Evolutionary conservation across 2,329 filamentous ascomycete species (phyloP).

Genomic region (Ceratocystis lukuohia): DNA sequence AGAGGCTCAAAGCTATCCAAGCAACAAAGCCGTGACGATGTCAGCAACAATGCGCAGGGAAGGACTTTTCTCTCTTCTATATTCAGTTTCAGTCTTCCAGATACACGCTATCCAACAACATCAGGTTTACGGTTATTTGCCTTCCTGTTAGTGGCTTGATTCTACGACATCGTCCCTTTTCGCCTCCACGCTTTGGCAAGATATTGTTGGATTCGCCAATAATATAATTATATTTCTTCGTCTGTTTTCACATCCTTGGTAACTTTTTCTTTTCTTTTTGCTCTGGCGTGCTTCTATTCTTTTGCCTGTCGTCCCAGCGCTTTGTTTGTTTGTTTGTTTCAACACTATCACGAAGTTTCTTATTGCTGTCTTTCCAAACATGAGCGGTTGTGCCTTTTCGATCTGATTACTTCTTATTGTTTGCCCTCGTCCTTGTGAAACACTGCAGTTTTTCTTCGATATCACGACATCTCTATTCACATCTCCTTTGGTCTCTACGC

Average conservation of each 20-base stretch:
- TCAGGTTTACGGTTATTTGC: neutral
- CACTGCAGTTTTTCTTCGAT: neutral
- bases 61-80: neutral
- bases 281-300: neutral
- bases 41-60: neutral
- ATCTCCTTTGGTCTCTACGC: too few species aligned
- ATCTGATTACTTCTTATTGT: neutral
- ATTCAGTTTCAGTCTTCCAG: neutral
- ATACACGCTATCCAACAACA: neutral
- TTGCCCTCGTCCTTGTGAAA: neutral
- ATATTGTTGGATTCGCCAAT: neutral
- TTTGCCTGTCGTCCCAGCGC: neutral
- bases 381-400: neutral
- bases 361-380: neutral
- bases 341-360: neutral
- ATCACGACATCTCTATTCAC: too few species aligned
- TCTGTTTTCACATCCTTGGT: neutral
- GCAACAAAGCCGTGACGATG: slow-evolving; percentile 1
- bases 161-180: neutral
- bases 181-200: neutral
- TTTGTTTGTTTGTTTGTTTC: neutral
- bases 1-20: neutral
- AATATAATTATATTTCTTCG: neutral
- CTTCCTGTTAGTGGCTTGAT: neutral
- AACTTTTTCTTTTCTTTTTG: neutral